Evolutionary conservation across 257 asterid species (phyloP).

Genomic region (Leptodermis oblonga): DNA sequence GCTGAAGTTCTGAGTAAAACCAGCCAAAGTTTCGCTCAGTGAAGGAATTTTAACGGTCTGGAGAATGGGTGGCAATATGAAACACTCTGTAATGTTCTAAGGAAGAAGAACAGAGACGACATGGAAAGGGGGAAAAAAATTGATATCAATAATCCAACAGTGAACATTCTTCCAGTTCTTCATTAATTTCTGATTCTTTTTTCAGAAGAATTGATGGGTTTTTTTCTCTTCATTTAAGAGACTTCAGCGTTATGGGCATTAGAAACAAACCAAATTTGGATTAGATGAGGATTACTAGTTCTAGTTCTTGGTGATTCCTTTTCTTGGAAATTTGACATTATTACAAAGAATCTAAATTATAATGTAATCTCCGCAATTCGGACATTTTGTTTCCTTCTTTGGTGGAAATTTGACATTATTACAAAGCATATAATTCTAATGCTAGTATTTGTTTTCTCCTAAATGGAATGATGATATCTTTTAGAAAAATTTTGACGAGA

Average conservation of each 20-base stretch:
- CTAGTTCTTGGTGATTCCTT: background rate
- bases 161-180: constrained; percentile 1
- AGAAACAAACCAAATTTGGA: background rate
- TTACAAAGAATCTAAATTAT: background rate
- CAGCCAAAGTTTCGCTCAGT: constrained; percentile 11
- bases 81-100: background rate
- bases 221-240: background rate
- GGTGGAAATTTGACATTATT: too few species aligned
- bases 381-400: background rate
- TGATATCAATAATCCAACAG: background rate
- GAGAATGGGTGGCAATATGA: background rate
- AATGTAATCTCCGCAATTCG: background rate
- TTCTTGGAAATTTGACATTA: background rate
- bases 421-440: too few species aligned
- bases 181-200: background rate
- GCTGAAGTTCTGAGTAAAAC: constrained; percentile 6
- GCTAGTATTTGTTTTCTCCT: too few species aligned
- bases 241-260: constrained; percentile 2
- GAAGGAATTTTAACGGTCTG: constrained; percentile 23
- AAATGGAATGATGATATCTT: too few species aligned
- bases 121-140: background rate
- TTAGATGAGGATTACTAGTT: background rate
- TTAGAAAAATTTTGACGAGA: too few species aligned
- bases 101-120: background rate
- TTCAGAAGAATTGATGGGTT: background rate